Evolutionary conservation across 2,329 filamentous ascomycete genomes (phyloP).

Genomic region (Fusarium goolgardi): DNA sequence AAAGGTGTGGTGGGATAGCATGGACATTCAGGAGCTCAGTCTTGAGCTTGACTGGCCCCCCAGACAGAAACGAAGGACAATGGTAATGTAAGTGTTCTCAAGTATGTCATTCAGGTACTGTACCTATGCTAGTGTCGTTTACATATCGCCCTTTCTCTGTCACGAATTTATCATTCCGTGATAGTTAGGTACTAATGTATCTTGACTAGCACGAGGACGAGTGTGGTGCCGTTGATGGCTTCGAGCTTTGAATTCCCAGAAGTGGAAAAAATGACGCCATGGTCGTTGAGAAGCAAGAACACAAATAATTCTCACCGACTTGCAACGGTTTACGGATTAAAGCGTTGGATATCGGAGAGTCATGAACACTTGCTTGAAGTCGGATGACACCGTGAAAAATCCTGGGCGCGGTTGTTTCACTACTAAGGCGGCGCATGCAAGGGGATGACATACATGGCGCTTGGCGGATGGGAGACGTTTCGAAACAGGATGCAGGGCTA

Average conservation of each 20-base stretch:
- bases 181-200: slow-evolving; percentile 4
- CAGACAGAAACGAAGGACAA: neutral
- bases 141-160: neutral
- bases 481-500: neutral
- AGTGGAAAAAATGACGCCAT: neutral
- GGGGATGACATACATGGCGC: slow-evolving; percentile 30
- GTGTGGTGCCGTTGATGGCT: slow-evolving; percentile 23
- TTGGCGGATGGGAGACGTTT: neutral
- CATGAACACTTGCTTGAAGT: neutral
- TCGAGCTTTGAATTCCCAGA: slow-evolving; percentile 10
- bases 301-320: neutral
- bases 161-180: neutral
- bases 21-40: neutral
- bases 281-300: neutral
- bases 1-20: neutral
- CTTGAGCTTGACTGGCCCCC: neutral
- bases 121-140: neutral
- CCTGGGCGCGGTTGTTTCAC: slow-evolving; percentile 26
- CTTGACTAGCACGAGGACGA: neutral
- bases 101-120: neutral
- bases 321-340: fast-evolving
- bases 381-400: neutral
- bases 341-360: neutral
- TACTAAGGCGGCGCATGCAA: slow-evolving; percentile 18
- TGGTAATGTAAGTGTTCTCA: neutral